phyloP scores from a whole-genome alignment of 2,329 filamentous ascomycete genomes.

The Chrysoporthe austroafricana region DNA sequence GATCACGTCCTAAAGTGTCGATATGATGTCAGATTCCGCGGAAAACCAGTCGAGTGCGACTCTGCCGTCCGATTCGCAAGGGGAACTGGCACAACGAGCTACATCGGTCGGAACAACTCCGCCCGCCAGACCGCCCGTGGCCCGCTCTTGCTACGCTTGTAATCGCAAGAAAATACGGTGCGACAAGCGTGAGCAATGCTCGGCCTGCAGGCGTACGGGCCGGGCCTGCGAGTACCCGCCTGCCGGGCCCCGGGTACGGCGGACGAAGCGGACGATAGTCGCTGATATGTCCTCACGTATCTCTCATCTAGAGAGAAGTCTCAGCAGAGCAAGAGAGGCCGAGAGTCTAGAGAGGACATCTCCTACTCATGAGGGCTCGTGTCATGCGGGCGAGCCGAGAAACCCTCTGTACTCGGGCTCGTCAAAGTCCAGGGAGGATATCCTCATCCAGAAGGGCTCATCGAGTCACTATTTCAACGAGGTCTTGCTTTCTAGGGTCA shows the following conservation, averaged over 20 bases:
- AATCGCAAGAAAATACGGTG: slow-evolving; percentile 40
- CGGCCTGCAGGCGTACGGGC: slow-evolving; percentile 32
- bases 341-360: slow-evolving; percentile 22
- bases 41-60: not conserved
- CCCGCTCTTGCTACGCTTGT: slow-evolving; percentile 39
- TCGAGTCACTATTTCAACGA: slow-evolving; percentile 44
- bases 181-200: slow-evolving; percentile 38
- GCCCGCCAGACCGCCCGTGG: not conserved
- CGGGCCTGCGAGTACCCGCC: slow-evolving; percentile 39
- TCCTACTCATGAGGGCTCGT: not conserved
- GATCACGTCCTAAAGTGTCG: not conserved
- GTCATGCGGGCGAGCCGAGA: not conserved
- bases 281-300: slow-evolving; percentile 42
- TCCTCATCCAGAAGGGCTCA: slow-evolving; percentile 39
- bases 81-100: not conserved
- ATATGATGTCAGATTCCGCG: not conserved
- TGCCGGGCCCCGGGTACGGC: slow-evolving; percentile 33
- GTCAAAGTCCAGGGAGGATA: slow-evolving; percentile 29
- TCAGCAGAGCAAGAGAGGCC: slow-evolving; percentile 26
- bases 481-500: slow-evolving; percentile 40
- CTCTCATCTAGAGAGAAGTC: slow-evolving; percentile 39
- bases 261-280: slow-evolving; percentile 34
- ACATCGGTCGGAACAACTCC: not conserved
- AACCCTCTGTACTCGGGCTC: not conserved
- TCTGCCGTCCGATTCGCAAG: not conserved